A percentile compares a stretch with the other conserved stretches of the same genome.
Conservation (phyloP, 257 asterid genomes). For the Fraxinus americana region DNA sequence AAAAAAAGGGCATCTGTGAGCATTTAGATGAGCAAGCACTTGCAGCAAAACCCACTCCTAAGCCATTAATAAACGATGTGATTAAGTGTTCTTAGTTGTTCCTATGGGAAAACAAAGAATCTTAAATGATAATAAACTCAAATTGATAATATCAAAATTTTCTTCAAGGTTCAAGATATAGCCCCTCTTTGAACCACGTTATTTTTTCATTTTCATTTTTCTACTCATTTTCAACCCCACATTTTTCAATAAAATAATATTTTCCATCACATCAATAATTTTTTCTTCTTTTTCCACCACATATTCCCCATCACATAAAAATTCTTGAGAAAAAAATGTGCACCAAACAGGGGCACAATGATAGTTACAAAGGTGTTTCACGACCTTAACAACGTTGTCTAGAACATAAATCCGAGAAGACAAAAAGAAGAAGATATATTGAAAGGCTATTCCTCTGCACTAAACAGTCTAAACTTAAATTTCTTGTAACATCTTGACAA, state of each 20-base stretch:
- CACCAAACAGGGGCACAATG: too few species aligned
- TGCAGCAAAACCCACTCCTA: neutral
- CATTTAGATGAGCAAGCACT: slow-evolving; percentile 6
- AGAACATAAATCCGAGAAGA: neutral
- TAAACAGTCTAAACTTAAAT: neutral
- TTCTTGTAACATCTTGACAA: neutral
- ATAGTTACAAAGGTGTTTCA: too few species aligned
- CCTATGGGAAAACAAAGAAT: neutral
- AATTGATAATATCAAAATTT: neutral
- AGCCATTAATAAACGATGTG: neutral
- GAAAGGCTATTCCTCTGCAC: neutral
- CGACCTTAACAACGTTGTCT: neutral
- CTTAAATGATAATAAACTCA: slow-evolving; percentile 3
- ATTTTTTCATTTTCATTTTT: too few species aligned
- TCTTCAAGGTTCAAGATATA: neutral
- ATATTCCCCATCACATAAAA: too few species aligned
- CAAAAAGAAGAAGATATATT: neutral
- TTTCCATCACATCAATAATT: too few species aligned
- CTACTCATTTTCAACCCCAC: too few species aligned
- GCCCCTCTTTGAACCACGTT: neutral
- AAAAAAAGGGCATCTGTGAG: slow-evolving; percentile 2
- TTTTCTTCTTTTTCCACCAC: too few species aligned
- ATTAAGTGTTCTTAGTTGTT: neutral
- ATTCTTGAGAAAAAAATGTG: too few species aligned
- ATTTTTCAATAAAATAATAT: too few species aligned